Conservation (phyloP, 495 filamentous ascomycete species). For the Saxispiralis lemnorum region DNA sequence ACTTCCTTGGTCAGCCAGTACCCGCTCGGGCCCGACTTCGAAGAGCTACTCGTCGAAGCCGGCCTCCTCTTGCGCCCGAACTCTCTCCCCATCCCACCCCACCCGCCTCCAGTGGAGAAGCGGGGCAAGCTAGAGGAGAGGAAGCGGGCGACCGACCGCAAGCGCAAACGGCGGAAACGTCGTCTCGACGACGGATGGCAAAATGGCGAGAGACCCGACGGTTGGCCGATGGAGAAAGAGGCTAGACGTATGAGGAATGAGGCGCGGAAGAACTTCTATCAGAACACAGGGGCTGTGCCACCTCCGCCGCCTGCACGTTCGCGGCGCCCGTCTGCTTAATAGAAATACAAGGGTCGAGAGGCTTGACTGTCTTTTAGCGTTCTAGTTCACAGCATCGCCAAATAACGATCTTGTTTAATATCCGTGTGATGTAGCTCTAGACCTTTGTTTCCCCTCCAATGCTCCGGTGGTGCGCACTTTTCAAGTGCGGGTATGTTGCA, state of each 20-base stretch:
- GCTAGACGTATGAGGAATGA: slow-evolving; percentile 4
- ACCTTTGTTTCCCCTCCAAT: no score
- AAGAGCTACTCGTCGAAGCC: slow-evolving; percentile 8
- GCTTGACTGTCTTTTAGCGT: no score
- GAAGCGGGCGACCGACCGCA: not conserved
- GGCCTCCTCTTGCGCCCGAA: slow-evolving; percentile 5
- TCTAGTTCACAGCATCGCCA: no score
- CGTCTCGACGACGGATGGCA: slow-evolving; percentile 10
- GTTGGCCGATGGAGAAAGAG: slow-evolving; percentile 9
- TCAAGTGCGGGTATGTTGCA: no score
- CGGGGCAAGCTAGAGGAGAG: not conserved
- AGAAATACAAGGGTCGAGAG: no score
- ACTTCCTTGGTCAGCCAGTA: slow-evolving; percentile 5
- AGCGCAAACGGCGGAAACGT: slow-evolving; percentile 4
- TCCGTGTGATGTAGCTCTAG: no score
- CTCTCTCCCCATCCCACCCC: not conserved
- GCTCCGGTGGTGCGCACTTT: no score
- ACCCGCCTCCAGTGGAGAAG: not conserved
- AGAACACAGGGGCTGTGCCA: not conserved
- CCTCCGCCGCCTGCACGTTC: no score
- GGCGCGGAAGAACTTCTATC: not conserved
- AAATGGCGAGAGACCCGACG: slow-evolving; percentile 14
- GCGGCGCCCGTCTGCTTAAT: no score
- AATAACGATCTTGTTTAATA: no score
- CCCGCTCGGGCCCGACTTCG: slow-evolving; percentile 13